Base-by-base conservation (phyloP, 768 basidiomycete species). In the Amanita subjunquillea region DNA sequence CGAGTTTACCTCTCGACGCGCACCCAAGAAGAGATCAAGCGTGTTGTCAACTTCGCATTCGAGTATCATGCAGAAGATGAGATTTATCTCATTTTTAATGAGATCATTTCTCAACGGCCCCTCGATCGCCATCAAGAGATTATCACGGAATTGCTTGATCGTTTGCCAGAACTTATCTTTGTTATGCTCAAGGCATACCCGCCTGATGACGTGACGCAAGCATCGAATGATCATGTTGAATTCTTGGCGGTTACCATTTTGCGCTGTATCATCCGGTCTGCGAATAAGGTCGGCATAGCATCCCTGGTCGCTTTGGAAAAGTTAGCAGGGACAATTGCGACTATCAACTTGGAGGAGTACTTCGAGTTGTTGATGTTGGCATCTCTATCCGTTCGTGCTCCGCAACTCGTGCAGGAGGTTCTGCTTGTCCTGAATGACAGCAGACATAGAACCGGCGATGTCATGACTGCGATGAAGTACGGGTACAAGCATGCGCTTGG, bases 231-330 rank as follows among this genome's bases (percentile, higher is more conserved):
- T 1, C 65, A 69, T n/a, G 56, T 72, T 22, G 55, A 59, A 25
- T 56, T 63, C 25, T 59, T 71, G 12, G 57, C 59, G 1, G 60
- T 58, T n/a, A 51, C 57, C 3, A 67, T 85, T 25, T 53, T 79
- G 7, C 70, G 67, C 27, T 73, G 69, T 41, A 67, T 84, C 46
- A 65, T 85, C 32, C 72, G 77, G 3, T 77, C 74, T 3, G 79
- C 80, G 2, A 81, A 83, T 51, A 59, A 69, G 1, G 65, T 79
- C 4, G 72, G 75, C 0, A 74, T 83, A 6, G 79, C 79, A 1
- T 69, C 76, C 17, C 72, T 84, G 15, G 80, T 77, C 1, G 81
- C 77, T 0, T 53, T 85, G 29, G 81, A 85, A 54, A 81, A 80
- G 55, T 59, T 83, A 2, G 64, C 72, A 0, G 59, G 56, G 12